A percentile compares a stretch with the other conserved stretches of the same genome.
phyloP scores from a whole-genome alignment of 257 asterid species.

The Fraxinus quadrangulata region DNA sequence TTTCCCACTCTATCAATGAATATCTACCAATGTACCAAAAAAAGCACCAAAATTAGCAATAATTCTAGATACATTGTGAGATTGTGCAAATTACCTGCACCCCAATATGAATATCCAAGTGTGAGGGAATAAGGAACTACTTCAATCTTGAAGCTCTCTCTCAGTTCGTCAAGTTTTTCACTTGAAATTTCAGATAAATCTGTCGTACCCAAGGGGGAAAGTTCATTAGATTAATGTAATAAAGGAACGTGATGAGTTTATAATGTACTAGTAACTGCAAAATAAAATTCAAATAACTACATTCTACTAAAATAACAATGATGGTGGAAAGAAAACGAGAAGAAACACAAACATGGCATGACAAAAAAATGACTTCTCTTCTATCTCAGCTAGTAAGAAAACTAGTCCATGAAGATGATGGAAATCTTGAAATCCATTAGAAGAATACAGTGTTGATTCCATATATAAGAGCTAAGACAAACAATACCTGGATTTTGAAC shows the following conservation, averaged over 20 bases:
- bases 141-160: constrained; percentile 63
- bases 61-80: neutral
- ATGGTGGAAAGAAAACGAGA: neutral
- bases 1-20: neutral
- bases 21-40: neutral
- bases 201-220: constrained; percentile 27
- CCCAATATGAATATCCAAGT: constrained; percentile 89
- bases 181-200: constrained; percentile 79
- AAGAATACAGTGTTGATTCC: neutral
- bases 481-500: constrained; percentile 56
- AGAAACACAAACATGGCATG: neutral
- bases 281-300: neutral
- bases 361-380: neutral
- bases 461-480: too few species aligned
- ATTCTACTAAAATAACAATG: neutral
- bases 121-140: constrained; percentile 71
- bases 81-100: constrained; percentile 56
- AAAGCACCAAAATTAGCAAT: neutral
- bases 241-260: neutral
- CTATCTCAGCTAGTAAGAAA: neutral
- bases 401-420: too few species aligned
- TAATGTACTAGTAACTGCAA: constrained; percentile 6
- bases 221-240: neutral
- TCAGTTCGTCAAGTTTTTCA: constrained; percentile 67
- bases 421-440: neutral